Conservation (phyloP, 805 yeast genomes). For the Pichia gijzeniarum region DNA sequence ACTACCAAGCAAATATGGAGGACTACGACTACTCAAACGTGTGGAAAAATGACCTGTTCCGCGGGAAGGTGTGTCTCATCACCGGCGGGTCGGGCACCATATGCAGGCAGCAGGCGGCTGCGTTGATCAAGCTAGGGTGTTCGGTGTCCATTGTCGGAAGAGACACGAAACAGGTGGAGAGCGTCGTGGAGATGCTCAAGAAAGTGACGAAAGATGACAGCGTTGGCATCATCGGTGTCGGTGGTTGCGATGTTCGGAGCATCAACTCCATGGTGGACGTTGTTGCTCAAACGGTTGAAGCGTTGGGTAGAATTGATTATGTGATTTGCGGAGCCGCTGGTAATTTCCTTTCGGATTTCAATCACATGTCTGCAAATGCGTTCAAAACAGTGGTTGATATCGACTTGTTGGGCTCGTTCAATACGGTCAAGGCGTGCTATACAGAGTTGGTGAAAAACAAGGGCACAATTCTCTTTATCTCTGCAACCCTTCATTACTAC, state of each 20-base stretch:
- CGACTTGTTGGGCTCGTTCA: constrained; percentile 83
- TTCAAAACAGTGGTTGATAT: constrained; percentile 83
- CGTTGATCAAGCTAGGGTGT: constrained; percentile 77
- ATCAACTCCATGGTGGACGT: constrained; percentile 54
- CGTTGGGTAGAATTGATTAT: constrained; percentile 74
- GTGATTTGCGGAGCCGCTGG: constrained; percentile 98
- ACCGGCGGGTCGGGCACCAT: constrained; percentile 98
- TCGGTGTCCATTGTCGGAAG: constrained; percentile 84
- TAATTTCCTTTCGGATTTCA: constrained; percentile 76
- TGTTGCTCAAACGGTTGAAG: constrained; percentile 54
- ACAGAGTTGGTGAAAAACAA: constrained; percentile 55
- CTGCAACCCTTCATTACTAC: constrained; percentile 84
- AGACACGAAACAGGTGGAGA: constrained; percentile 54
- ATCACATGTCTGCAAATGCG: constrained; percentile 74
- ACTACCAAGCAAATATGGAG: constrained; percentile 3
- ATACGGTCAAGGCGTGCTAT: constrained; percentile 79
- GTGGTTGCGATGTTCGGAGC: constrained; percentile 73
- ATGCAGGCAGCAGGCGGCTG: constrained; percentile 84
- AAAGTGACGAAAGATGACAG: constrained; percentile 29
- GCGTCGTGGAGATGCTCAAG: constrained; percentile 70
- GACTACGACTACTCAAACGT: constrained; percentile 10
- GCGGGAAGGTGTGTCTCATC: constrained; percentile 80
- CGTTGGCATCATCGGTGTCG: constrained; percentile 57
- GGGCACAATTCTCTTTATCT: constrained; percentile 72
- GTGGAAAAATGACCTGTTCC: constrained; percentile 59